These are phyloP conservation scores for Narthecium ossifragum DNA, from an alignment of 106 monocot species.

Conservation along the genomic window DNA sequence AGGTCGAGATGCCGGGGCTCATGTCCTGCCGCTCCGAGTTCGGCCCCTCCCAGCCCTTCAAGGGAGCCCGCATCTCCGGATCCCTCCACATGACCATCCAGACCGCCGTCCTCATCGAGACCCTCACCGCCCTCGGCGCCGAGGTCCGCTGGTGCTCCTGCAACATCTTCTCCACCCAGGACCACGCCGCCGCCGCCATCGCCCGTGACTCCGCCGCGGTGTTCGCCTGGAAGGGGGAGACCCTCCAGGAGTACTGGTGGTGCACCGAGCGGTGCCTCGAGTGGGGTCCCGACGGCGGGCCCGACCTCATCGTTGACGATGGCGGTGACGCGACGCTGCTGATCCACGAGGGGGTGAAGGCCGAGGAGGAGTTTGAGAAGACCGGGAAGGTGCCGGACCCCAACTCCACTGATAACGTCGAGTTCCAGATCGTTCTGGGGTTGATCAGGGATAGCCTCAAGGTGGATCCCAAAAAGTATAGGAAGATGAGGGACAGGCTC, in stretches of 20 bases:
- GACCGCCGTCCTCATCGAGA: constrained; percentile 87
- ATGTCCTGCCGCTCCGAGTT: constrained; percentile 75
- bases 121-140: constrained; percentile 79
- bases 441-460: constrained; percentile 58
- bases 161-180: constrained; percentile 92
- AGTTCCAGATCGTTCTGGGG: constrained; percentile 78
- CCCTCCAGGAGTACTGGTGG: constrained; percentile 95
- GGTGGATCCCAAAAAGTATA: constrained; percentile 59
- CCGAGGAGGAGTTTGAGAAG: constrained; percentile 82
- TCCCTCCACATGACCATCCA: constrained; percentile 95
- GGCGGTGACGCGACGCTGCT: constrained; percentile 76
- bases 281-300: constrained; percentile 67
- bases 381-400: constrained; percentile 66
- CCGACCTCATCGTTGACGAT: constrained; percentile 91
- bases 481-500: constrained; percentile 70
- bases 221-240: constrained; percentile 93
- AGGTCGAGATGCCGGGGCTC: constrained; percentile 96
- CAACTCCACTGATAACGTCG: constrained; percentile 53
- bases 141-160: constrained; percentile 93
- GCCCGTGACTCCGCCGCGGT: constrained; percentile 72
- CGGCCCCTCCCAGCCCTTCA: constrained; percentile 70
- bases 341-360: constrained; percentile 82
- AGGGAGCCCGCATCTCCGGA: constrained; percentile 67
- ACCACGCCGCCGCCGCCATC: constrained; percentile 81
- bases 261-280: constrained; percentile 83